phyloP scores from a whole-genome alignment of 2,329 filamentous ascomycete genomes.

The Teratosphaeria nubilosa region DNA sequence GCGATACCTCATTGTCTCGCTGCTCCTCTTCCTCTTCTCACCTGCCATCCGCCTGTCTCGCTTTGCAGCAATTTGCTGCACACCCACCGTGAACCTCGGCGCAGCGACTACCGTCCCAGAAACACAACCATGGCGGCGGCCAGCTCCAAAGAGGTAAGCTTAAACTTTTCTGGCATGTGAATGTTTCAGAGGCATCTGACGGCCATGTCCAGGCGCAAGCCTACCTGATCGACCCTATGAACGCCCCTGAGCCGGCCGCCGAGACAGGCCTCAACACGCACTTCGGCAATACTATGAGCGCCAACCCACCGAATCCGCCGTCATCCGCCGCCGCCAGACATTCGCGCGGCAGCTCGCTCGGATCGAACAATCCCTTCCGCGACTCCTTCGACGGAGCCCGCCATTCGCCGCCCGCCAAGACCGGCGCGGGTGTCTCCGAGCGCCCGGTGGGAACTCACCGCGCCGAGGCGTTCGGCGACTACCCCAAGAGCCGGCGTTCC shows the following conservation, averaged over 20 bases:
- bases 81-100: neutral
- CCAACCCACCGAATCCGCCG: slow-evolving; percentile 16
- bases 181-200: neutral
- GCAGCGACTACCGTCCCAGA: neutral
- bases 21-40: neutral
- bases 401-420: slow-evolving; percentile 15
- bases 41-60: neutral
- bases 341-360: slow-evolving; percentile 24
- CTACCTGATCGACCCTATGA: slow-evolving; percentile 60
- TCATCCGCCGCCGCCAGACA: slow-evolving; percentile 21
- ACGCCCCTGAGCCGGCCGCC: slow-evolving; percentile 55
- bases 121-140: neutral
- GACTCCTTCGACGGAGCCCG: slow-evolving; percentile 6
- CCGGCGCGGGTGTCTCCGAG: slow-evolving; percentile 36
- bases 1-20: no score
- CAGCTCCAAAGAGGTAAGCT: slow-evolving; percentile 4
- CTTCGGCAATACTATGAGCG: slow-evolving; percentile 39
- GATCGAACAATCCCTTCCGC: slow-evolving; percentile 37
- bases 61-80: neutral
- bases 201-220: slow-evolving; percentile 24
- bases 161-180: neutral
- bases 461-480: slow-evolving; percentile 30
- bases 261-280: slow-evolving; percentile 56
- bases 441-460: slow-evolving; percentile 40
- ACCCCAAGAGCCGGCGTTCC: slow-evolving; percentile 2